phyloP scores from a whole-genome alignment of 805 yeast species.

The Lachancea meyersii region DNA sequence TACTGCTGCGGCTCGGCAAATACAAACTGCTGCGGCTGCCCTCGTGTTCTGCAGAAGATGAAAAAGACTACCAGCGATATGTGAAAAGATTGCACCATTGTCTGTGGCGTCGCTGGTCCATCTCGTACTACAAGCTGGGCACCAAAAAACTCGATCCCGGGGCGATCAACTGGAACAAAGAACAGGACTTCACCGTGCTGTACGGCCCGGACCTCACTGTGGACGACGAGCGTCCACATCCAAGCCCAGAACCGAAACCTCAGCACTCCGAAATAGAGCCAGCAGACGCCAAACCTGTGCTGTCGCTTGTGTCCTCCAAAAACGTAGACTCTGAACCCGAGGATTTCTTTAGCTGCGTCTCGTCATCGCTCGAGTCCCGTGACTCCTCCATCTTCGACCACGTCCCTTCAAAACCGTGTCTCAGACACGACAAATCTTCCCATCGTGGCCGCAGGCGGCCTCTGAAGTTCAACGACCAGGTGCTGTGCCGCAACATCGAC shows the following conservation, averaged over 20 bases:
- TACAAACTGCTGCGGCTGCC: slow-evolving; percentile 29
- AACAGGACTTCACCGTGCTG: slow-evolving; percentile 89
- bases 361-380: slow-evolving; percentile 23
- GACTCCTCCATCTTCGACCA: slow-evolving; percentile 27
- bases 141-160: slow-evolving; percentile 71
- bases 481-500: slow-evolving; percentile 25
- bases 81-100: slow-evolving; percentile 64
- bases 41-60: slow-evolving; percentile 32
- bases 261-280: too few relatives aligned
- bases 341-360: slow-evolving; percentile 1
- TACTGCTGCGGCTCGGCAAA: slow-evolving; percentile 20
- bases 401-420: slow-evolving; percentile 4
- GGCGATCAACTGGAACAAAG: slow-evolving; percentile 88
- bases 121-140: slow-evolving; percentile 53
- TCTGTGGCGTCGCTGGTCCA: slow-evolving; percentile 94
- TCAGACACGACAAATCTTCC: neutral
- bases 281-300: neutral
- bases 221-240: neutral
- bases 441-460: slow-evolving; percentile 1
- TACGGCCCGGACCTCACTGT: slow-evolving; percentile 64
- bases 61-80: slow-evolving; percentile 28
- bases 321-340: slow-evolving; percentile 7
- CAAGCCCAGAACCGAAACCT: too few relatives aligned
- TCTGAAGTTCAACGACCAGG: slow-evolving; percentile 22
- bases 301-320: too few relatives aligned